These are phyloP conservation scores for Agarophyton chilense DNA, from an alignment of 23 red algal genomes.

Conservation along the genomic window DNA sequence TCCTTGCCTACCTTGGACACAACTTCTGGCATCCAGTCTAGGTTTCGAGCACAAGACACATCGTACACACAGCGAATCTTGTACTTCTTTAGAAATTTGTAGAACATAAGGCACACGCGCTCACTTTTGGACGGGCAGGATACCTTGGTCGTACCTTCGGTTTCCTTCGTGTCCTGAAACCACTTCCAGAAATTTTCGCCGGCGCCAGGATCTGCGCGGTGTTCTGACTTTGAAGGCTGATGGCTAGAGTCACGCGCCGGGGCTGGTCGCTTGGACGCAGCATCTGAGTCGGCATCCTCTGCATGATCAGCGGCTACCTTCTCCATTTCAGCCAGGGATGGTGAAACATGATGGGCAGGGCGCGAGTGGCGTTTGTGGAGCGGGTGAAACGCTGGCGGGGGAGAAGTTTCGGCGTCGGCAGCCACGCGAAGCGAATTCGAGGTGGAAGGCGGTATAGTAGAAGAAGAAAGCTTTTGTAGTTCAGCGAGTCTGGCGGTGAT, in stretches of 20 bases:
- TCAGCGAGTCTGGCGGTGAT: background rate
- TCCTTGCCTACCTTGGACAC: conserved; percentile 58
- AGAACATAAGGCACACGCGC: conserved; percentile 69
- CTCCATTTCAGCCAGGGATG: background rate
- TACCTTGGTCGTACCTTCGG: conserved; percentile 17
- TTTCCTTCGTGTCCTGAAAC: conserved; percentile 83
- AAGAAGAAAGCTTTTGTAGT: background rate
- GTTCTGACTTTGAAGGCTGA: background rate
- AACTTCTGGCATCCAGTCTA: conserved; percentile 56
- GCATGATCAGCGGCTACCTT: background rate
- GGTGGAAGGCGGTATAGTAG: background rate
- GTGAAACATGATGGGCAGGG: background rate
- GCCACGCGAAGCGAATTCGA: background rate
- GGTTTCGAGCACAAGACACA: conserved; percentile 57
- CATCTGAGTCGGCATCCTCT: background rate
- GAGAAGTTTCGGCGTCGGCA: background rate
- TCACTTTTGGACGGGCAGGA: conserved; percentile 51
- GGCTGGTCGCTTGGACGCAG: background rate
- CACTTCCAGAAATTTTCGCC: conserved; percentile 84
- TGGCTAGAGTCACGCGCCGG: background rate
- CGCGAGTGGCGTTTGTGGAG: background rate
- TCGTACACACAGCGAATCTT: conserved; percentile 73
- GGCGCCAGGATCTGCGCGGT: conserved; percentile 58
- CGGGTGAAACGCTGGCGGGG: background rate
- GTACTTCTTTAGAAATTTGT: conserved; percentile 78